phyloP scores from a whole-genome alignment of 192 early-diverging fungal species.

The Backusella sp. region DNA sequence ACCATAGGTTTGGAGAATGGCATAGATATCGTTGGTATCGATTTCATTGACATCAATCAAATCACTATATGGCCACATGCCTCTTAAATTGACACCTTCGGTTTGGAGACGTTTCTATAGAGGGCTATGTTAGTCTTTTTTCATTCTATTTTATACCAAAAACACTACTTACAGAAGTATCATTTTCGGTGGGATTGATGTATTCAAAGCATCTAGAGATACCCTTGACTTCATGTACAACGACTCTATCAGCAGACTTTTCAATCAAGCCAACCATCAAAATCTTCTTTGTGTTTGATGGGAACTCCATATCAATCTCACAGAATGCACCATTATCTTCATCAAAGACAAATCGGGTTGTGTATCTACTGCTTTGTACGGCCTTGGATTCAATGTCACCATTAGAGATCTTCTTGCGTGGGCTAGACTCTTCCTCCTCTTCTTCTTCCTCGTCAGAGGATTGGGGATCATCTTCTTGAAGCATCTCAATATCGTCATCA shows the following conservation, averaged over 20 bases:
- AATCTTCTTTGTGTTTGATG: slow-evolving; percentile 88
- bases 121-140: not conserved
- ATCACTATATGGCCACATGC: slow-evolving; percentile 81
- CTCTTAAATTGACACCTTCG: slow-evolving; percentile 89
- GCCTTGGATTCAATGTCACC: slow-evolving; percentile 56
- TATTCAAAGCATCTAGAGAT: slow-evolving; percentile 81
- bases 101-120: slow-evolving; percentile 64
- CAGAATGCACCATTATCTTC: slow-evolving; percentile 65
- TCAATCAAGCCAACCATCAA: slow-evolving; percentile 91
- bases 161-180: slow-evolving; percentile 54
- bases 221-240: slow-evolving; percentile 86
- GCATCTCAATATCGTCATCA: slow-evolving; percentile 69
- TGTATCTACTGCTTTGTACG: slow-evolving; percentile 54
- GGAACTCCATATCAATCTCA: slow-evolving; percentile 83
- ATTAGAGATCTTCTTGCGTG: slow-evolving; percentile 29
- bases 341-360: slow-evolving; percentile 72
- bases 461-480: slow-evolving; percentile 40
- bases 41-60: slow-evolving; percentile 85
- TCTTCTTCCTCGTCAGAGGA: slow-evolving; percentile 33
- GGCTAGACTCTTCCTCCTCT: slow-evolving; percentile 38
- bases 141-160: not conserved
- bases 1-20: slow-evolving; percentile 89
- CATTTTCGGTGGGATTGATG: slow-evolving; percentile 75
- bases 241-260: slow-evolving; percentile 63
- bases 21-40: slow-evolving; percentile 97